A percentile compares a stretch with the other conserved stretches of the same genome.
These are phyloP conservation scores for Avicennia marina DNA, from an alignment of 257 asterid species.

Conservation along the genomic window DNA sequence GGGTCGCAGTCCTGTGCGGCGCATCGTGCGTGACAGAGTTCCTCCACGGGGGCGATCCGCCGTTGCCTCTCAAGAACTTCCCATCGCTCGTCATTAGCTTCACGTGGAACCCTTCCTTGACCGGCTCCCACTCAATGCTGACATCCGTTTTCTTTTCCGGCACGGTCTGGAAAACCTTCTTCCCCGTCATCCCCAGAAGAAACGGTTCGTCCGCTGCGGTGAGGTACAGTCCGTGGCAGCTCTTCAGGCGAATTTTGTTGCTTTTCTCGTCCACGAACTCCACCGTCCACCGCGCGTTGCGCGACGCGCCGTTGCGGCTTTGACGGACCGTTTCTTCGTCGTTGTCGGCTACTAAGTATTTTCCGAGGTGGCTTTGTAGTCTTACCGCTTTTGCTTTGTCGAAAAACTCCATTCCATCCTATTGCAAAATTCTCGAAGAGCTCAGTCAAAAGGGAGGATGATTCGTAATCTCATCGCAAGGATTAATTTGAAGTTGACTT, in stretches of 20 bases:
- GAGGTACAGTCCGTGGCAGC: slow-evolving; percentile 68
- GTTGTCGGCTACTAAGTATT: slow-evolving; percentile 57
- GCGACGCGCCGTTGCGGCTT: slow-evolving; percentile 55
- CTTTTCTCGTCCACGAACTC: slow-evolving; percentile 51
- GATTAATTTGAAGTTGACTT: background rate
- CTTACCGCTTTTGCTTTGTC: slow-evolving; percentile 49
- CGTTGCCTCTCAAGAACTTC: slow-evolving; percentile 73
- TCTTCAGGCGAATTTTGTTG: slow-evolving; percentile 48
- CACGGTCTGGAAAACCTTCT: slow-evolving; percentile 48
- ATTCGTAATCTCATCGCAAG: no score
- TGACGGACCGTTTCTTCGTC: slow-evolving; percentile 58
- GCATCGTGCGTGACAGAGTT: slow-evolving; percentile 73
- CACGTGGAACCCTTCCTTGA: slow-evolving; percentile 53
- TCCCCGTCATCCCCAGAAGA: slow-evolving; percentile 76
- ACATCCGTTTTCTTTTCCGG: slow-evolving; percentile 27
- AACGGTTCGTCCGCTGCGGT: slow-evolving; percentile 55
- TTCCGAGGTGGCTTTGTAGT: slow-evolving; percentile 57
- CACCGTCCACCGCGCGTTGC: slow-evolving; percentile 58
- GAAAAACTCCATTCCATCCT: slow-evolving; percentile 58
- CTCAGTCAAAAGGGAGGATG: no score
- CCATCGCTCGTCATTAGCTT: slow-evolving; percentile 58
- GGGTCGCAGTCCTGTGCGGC: slow-evolving; percentile 73
- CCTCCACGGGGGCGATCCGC: slow-evolving; percentile 79
- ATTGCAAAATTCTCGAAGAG: background rate
- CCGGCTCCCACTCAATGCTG: slow-evolving; percentile 60